These are phyloP conservation scores for Albifimbria verrucaria DNA, from an alignment of 2,329 filamentous ascomycete genomes.

Conservation along the genomic window DNA sequence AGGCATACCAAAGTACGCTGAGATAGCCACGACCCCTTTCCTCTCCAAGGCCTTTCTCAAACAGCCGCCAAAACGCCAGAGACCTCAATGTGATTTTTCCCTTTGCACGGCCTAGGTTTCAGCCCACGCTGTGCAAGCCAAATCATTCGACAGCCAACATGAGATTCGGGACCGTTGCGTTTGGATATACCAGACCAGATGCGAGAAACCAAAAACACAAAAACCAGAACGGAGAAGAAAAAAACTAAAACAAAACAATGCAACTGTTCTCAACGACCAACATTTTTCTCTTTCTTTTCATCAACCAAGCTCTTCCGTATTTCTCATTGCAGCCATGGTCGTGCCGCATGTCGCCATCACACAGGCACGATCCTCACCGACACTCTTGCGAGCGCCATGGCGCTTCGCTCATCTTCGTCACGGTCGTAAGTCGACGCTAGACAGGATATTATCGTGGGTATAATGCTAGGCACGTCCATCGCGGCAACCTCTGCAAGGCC, in stretches of 20 bases:
- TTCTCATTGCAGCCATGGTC: conserved; percentile 2
- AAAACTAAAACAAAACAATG: conserved; percentile 13
- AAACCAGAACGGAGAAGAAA: conserved; percentile 7
- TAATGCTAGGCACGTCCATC: conserved; percentile 17
- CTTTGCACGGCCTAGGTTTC: no score
- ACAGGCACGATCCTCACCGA: conserved; percentile 5
- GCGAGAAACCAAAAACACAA: conserved; percentile 9
- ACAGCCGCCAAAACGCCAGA: no score
- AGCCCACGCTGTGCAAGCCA: no score
- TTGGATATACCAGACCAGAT: no score
- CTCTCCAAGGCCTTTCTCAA: no score
- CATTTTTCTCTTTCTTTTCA: conserved; percentile 25
- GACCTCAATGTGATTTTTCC: no score
- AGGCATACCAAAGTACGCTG: no score
- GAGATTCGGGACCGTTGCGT: no score
- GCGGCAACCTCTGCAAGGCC: background rate
- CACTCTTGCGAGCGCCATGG: conserved; percentile 8
- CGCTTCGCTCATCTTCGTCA: conserved; percentile 25
- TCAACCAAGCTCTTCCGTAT: conserved; percentile 8
- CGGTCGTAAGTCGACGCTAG: conserved; percentile 30
- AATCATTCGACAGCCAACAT: no score
- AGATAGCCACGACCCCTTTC: no score
- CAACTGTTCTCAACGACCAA: conserved; percentile 16
- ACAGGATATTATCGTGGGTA: conserved; percentile 39
- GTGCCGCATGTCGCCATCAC: background rate